Base-by-base conservation (phyloP, 225 moss, liverwort and hornwort genomes). In the Lunularia cruciata region DNA sequence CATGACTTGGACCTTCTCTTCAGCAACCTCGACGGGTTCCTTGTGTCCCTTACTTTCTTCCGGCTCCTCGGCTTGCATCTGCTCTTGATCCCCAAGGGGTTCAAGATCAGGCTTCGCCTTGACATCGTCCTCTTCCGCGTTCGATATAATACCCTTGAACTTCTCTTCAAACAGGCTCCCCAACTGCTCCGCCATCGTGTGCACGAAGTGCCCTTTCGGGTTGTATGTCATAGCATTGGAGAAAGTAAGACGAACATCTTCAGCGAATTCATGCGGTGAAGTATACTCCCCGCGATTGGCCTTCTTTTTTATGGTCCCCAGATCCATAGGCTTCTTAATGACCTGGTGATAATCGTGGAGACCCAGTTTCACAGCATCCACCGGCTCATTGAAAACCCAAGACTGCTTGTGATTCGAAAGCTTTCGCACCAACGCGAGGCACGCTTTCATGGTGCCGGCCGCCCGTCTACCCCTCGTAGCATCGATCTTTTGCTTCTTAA, bases 331-430 rank as follows among this genome's bases (percentile, higher is more conserved):
- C 31, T 45, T 77, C 73, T 76, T 79, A 2, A 90, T 90, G n/a
- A 90, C 81, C 72, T 83, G 65, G 65, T 86, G 83, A 60, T 90
- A 91, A 66, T 91, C 90, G 56, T 88, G 90, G 18, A 91, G 86
- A 7, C 77, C 84, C 48, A 91, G 79, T 74, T 91, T 88, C 54
- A 88, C 90, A 31, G 85, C 85, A 59, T 92, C 92, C 10, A 92
- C 92, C 11, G 92, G 85, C 40, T 92, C 87, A 43, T 89, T 89
- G 72, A 92, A 92, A 34, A 92, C 89, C 92, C 92, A 92, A 3
- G 89, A 83, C 62, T 92, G 85, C 79, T 87, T 87, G 23, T 89
- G 89, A 10, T 75, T 73, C 74, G 75, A 80, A 60, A 92, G 68
- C 45, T 80, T 87, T 75, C 80, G 77, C 1, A 86, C 65, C 19